These are phyloP conservation scores for Sugiyamaella novakii DNA, from an alignment of 1,139 yeast genomes.

Conservation along the genomic window DNA sequence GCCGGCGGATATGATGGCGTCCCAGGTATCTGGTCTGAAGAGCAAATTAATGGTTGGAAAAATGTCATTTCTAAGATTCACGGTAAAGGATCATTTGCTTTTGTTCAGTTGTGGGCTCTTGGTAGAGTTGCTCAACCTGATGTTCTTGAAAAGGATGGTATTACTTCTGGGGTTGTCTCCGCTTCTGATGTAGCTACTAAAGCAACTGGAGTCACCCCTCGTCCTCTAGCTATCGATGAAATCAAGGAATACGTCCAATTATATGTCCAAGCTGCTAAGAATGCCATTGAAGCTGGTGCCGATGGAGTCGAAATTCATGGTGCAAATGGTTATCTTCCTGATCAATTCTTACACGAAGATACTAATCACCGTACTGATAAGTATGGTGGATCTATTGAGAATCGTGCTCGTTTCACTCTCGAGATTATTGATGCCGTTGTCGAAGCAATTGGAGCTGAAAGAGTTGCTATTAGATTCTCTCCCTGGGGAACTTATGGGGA, in stretches of 20 bases:
- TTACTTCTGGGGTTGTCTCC: constrained; percentile 40
- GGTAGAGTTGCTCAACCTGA: constrained; percentile 43
- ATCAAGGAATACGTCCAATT: constrained; percentile 43
- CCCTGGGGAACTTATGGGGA: constrained; percentile 44
- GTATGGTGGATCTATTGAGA: constrained; percentile 69
- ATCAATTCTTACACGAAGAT: too few relatives aligned
- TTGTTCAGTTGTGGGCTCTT: constrained; percentile 47
- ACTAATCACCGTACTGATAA: constrained; percentile 66
- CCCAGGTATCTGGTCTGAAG: too few relatives aligned
- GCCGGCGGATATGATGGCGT: too few relatives aligned
- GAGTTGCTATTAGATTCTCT: too few relatives aligned
- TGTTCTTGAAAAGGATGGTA: constrained; percentile 20
- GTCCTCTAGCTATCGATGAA: constrained; percentile 46
- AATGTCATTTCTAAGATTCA: too few relatives aligned
- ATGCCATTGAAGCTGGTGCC: constrained; percentile 51
- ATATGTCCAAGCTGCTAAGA: constrained; percentile 48
- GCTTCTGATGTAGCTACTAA: too few relatives aligned
- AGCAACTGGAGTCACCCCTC: constrained; percentile 29
- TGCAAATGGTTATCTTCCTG: constrained; percentile 64
- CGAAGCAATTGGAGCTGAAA: too few relatives aligned
- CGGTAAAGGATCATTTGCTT: too few relatives aligned
- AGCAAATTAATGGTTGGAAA: too few relatives aligned
- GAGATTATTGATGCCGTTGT: too few relatives aligned
- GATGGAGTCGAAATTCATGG: constrained; percentile 67
- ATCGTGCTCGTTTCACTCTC: constrained; percentile 69